Evolutionary conservation across 1,284 basidiomycete genomes (phyloP), one percentile per base, ranked within the genome.

Genomic region (Ustilago tritici): DNA sequence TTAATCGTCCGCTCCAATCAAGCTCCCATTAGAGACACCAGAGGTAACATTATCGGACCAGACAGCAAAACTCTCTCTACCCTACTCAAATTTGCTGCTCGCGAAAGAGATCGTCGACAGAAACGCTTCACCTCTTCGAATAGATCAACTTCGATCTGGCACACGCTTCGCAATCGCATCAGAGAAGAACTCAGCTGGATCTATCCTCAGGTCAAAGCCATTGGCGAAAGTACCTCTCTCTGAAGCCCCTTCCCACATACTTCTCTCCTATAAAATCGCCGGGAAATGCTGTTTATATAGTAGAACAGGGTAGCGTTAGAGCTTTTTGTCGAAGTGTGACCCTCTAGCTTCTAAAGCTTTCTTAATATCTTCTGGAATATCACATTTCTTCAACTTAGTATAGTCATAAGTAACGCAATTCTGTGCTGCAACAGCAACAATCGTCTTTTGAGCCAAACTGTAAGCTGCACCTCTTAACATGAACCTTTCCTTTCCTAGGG

Each of bases 21-120:
- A 57, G 65, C 54, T 8, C 65, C 76, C 6, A 36, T 78, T 2
- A 66, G 50, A 19, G 57, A 71, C 50, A 41, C 31, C 15, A 19
- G 31, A 34, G 78, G 76, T 1, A 56, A 55, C 17, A 56, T 67
- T 4, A 71, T 82, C 5, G 65, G 62, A 12, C 78, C 84, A 5
- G 84, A 85, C 40, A 59, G 59, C 52, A 86, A 86, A 43, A 87
- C 85, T 28, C 57, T 88, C 2, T 76, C 81, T 41, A 82, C 87
- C 10, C 70, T 88, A 55, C 59, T 87, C 14, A 87, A 87, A 61
- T 88, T 88, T 60, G 82, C 83, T 4, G 76, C 68, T 12, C 32
- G 36, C 1, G 71, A 78, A 46, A 35, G 76, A 9, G 68, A 71
- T 56, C 49, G 69, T 19, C 19, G 68, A 14, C 68, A 68, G 36